Evolutionary conservation across 1,139 yeast species (phyloP).

Genomic region (Yamadazyma dushanensis): DNA sequence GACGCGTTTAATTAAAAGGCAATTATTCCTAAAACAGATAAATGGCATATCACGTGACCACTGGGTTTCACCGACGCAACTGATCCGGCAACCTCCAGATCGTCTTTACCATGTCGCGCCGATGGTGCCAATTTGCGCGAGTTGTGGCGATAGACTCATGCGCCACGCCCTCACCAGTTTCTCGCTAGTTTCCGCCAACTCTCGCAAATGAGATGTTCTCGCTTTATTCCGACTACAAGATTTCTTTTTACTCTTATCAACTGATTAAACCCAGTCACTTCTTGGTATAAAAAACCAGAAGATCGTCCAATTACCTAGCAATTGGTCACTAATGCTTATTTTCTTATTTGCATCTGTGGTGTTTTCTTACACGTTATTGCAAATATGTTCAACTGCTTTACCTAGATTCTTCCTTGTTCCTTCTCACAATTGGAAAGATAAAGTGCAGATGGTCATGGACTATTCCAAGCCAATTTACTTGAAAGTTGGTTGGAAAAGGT

Average conservation of each 20-base stretch:
- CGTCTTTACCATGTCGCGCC: too few species aligned
- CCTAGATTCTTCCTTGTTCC: conserved; percentile 47
- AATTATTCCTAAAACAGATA: conserved; percentile 7
- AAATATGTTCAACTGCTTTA: conserved; percentile 24
- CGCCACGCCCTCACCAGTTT: too few species aligned
- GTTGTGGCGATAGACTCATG: too few species aligned
- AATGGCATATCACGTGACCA: conserved; percentile 1
- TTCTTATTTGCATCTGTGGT: conserved; percentile 6
- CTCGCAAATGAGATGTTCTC: background rate
- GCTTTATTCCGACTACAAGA: background rate
- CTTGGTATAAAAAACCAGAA: background rate
- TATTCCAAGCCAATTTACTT: conserved; percentile 38
- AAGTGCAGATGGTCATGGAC: conserved; percentile 33
- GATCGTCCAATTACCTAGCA: too few species aligned
- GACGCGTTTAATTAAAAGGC: conserved; percentile 14
- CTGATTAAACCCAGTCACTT: background rate
- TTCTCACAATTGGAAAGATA: conserved; percentile 43
- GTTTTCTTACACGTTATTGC: conserved; percentile 10
- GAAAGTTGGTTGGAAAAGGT: conserved; percentile 37
- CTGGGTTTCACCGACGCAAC: too few species aligned
- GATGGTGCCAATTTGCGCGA: too few species aligned
- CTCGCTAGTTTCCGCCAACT: too few species aligned
- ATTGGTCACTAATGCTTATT: conserved; percentile 5
- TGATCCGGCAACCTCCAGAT: background rate
- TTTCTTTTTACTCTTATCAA: conserved; percentile 2